Base-by-base conservation (phyloP, 495 filamentous ascomycete genomes). In the Trichoderma gamsii region DNA sequence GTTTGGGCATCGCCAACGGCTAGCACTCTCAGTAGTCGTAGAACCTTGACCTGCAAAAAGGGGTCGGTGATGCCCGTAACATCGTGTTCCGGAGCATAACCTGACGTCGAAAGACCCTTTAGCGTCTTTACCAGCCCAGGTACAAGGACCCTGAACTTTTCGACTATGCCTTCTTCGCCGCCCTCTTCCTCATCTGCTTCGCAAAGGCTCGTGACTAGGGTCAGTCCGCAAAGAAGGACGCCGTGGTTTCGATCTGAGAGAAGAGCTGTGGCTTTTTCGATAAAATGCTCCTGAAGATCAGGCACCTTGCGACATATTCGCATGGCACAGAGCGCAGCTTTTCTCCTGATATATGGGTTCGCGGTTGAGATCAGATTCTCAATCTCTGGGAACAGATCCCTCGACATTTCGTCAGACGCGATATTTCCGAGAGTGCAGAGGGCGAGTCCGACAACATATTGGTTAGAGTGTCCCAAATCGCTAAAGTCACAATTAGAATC, bases 301-400 rank as follows among this genome's bases (percentile, higher is more conserved):
- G 95, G 95, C 52, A 98, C 96, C 78, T 99, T 99, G 71, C 93
- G 88, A 79, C 93, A 97, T 80, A 99, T 96, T 49, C 96, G 86
- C 96, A 99, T 99, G n/a, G 95, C 95, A 77, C 95, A 99, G n/a
- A 99, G 85, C 7, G 95, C 96, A 43, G 96, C 95, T 83, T 99
- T 99, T 64, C 95, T 87, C 64, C 94, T 88, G 74, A 98, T 97
- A 72, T 99, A 99, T 13, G 95, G 94, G 76, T 99, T 99, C 44
- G 92, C 89, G 38, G 92, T 96, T 15, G 92, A 92, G 67, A 97
- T 80, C 23, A 98, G 87, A 51, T 81, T 88, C 79, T 98, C 96
- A 71, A 99, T 90, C 83, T 99, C 93, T 71, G 90, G 83, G 79
- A 98, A 99, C 25, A 99, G 83, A 79, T 99, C 95, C 79, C 95